Conservation (phyloP, 2,329 filamentous ascomycete species). For the Fusarium camptoceras region DNA sequence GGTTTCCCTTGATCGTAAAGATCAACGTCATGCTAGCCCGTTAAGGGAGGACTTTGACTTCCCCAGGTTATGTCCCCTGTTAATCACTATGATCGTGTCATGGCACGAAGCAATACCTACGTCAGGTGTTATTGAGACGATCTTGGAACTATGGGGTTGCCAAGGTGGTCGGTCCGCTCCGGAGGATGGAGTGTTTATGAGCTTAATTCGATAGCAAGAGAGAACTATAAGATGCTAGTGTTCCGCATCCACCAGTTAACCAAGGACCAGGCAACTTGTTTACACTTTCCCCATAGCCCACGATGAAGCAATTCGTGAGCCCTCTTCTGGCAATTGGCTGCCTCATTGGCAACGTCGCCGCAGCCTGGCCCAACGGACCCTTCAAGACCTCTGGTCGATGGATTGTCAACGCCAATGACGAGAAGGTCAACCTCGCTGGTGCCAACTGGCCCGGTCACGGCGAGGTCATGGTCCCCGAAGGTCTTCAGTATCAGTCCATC, state of each 20-base stretch:
- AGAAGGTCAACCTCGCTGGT: slow-evolving; percentile 62
- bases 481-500: slow-evolving; percentile 71
- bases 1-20: neutral
- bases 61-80: slow-evolving; percentile 7
- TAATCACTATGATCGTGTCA: neutral
- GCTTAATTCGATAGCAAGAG: neutral
- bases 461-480: slow-evolving; percentile 74
- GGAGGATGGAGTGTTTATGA: neutral
- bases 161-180: slow-evolving; percentile 20
- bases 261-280: too few species aligned
- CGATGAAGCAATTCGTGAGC: slow-evolving; percentile 4
- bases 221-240: slow-evolving; percentile 3
- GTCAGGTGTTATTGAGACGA: slow-evolving; percentile 7
- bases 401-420: slow-evolving; percentile 54
- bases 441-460: slow-evolving; percentile 72
- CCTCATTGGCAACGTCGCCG: slow-evolving; percentile 11
- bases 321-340: slow-evolving; percentile 13
- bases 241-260: rapidly evolving
- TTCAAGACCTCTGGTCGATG: slow-evolving; percentile 55
- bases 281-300: neutral
- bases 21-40: neutral
- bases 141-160: neutral
- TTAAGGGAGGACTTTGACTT: neutral
- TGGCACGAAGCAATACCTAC: neutral
- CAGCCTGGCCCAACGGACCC: slow-evolving; percentile 49